phyloP scores from a whole-genome alignment of 2,329 filamentous ascomycete genomes.

The Neofusicoccum ribis region DNA sequence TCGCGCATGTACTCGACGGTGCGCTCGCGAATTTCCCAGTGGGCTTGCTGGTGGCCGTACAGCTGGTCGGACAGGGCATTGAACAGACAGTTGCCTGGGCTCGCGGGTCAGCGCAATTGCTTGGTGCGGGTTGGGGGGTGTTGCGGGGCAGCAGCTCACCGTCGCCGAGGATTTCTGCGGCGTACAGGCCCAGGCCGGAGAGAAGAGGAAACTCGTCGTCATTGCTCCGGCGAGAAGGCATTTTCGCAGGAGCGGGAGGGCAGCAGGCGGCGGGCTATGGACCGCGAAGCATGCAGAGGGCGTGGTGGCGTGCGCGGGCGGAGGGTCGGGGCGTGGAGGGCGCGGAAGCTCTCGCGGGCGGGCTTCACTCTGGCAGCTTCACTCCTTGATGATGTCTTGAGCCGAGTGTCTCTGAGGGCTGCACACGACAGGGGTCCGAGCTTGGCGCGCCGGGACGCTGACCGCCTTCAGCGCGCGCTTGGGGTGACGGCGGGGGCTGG shows the following conservation, averaged over 20 bases:
- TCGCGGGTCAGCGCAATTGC: constrained; percentile 25
- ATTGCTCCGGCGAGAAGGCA: constrained; percentile 20
- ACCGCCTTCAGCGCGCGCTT: constrained; percentile 7
- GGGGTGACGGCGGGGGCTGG: neutral
- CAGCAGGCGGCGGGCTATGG: constrained; percentile 25
- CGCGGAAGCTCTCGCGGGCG: constrained; percentile 19
- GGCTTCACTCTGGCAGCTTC: constrained; percentile 18
- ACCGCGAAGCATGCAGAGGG: constrained; percentile 22
- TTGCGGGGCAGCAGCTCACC: constrained; percentile 48
- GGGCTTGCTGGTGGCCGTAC: constrained; percentile 60
- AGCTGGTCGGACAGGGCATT: constrained; percentile 68
- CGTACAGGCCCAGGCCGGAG: constrained; percentile 58
- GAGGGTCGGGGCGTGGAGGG: constrained; percentile 29
- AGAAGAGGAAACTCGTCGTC: constrained; percentile 58
- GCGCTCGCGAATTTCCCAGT: constrained; percentile 58
- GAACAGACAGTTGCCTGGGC: constrained; percentile 68
- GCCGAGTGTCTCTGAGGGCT: neutral
- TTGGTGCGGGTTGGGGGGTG: neutral
- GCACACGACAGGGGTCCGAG: constrained; percentile 17
- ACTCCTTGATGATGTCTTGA: constrained; percentile 18
- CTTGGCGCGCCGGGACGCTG: constrained; percentile 16
- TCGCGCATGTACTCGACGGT: constrained; percentile 64
- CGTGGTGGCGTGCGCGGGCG: constrained; percentile 28
- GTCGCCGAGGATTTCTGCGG: constrained; percentile 60
- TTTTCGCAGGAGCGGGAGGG: constrained; percentile 24